Percentiles rank a stretch among this genome's conserved stretches.
phyloP scores from a whole-genome alignment of 306 rosid genomes.

The Medicago lupulina region DNA sequence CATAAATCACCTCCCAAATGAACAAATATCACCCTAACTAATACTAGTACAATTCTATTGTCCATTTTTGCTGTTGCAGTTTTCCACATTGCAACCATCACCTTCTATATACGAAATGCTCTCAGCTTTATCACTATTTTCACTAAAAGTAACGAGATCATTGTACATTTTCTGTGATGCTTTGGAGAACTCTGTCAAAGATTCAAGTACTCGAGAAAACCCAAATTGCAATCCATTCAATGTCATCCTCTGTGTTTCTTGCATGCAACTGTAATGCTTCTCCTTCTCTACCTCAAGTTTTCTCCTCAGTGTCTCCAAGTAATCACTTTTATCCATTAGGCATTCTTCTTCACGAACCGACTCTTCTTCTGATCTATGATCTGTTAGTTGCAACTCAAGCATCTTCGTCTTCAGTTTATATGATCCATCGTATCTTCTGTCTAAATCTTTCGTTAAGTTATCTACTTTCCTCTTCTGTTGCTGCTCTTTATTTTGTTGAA shows the following conservation, averaged over 20 bases:
- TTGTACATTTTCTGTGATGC: conserved; percentile 80
- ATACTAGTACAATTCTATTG: conserved; percentile 17
- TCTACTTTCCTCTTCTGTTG: conserved; percentile 89
- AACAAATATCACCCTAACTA: conserved; percentile 14
- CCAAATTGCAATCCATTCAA: conserved; percentile 80
- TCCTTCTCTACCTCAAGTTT: conserved; percentile 79
- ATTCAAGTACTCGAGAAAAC: conserved; percentile 77
- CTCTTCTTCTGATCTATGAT: conserved; percentile 50
- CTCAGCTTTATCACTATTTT: conserved; percentile 58
- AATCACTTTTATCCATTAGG: conserved; percentile 67
- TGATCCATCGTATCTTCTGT: conserved; percentile 54
- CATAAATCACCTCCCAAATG: conserved; percentile 48
- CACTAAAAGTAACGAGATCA: conserved; percentile 64
- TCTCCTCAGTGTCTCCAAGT: conserved; percentile 62
- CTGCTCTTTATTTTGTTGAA: conserved; percentile 82
- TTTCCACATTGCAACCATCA: conserved; percentile 53
- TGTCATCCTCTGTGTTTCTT: conserved; percentile 78
- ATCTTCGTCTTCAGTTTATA: conserved; percentile 63
- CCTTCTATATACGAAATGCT: conserved; percentile 58
- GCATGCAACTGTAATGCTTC: conserved; percentile 72
- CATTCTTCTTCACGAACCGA: conserved; percentile 52
- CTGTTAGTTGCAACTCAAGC: conserved; percentile 60
- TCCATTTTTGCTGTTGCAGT: conserved; percentile 44
- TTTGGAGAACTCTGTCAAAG: conserved; percentile 73
- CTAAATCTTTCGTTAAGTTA: conserved; percentile 65